Conservation (phyloP, 1,284 basidiomycete species). For the Heterobasidion parviporum region DNA sequence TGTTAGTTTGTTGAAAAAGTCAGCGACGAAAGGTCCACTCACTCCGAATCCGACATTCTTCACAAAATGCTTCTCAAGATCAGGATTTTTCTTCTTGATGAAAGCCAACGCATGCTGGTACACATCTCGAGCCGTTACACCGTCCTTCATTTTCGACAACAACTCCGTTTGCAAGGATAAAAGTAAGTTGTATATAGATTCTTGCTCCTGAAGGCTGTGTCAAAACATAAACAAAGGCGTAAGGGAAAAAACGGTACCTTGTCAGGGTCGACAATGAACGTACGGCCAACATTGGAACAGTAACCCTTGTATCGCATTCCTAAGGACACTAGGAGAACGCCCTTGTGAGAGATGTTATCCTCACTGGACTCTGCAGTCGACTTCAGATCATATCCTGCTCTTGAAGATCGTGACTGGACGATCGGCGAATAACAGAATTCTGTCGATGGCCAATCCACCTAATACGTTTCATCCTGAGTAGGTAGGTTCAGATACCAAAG, state of each 20-base stretch:
- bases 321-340: constrained; percentile 83
- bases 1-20: constrained; percentile 1
- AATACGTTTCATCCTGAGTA: neutral
- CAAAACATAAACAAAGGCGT: constrained; percentile 3
- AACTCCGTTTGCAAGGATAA: constrained; percentile 77
- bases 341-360: constrained; percentile 83
- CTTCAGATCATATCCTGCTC: constrained; percentile 80
- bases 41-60: constrained; percentile 92
- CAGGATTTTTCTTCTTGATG: constrained; percentile 72
- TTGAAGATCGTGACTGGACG: constrained; percentile 85
- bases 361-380: constrained; percentile 81
- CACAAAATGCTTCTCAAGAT: constrained; percentile 77
- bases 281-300: constrained; percentile 86
- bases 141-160: constrained; percentile 75
- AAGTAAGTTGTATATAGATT: constrained; percentile 76
- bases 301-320: constrained; percentile 93
- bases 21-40: constrained; percentile 17
- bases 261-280: constrained; percentile 91
- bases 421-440: constrained; percentile 96
- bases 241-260: constrained; percentile 40
- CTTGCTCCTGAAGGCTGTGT: constrained; percentile 63
- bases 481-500: neutral
- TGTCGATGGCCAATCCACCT: constrained; percentile 83
- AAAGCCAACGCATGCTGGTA: constrained; percentile 74
- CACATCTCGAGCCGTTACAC: constrained; percentile 68